Base-by-base conservation (phyloP, 805 yeast species). In the Yarrowia deformans region DNA sequence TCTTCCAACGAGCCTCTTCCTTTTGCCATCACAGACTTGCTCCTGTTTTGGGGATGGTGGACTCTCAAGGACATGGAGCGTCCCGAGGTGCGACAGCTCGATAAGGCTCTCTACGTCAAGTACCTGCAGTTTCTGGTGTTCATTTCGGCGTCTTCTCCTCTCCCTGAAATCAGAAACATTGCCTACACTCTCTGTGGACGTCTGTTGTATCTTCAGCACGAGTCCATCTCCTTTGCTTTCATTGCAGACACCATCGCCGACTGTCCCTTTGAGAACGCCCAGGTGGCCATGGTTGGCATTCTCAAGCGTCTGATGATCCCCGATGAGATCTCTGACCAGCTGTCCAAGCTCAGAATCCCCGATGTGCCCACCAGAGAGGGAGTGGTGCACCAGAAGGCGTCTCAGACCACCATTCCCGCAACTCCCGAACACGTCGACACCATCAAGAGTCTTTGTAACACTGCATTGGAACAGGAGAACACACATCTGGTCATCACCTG, bases 261-360 rank as follows among this genome's bases (percentile, higher is more conserved):
- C 66, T 90, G 94, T 74, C 93, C 95, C 1, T 86, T 83, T 74
- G 86, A 83, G 48, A 84, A 84, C 48, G 84, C 86, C 29, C 87
- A 87, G 72, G 82, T 88, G 32, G 87, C 87, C 3, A 78, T 87
- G 45, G 83, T 91, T 18, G 86, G 88, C 4, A 86, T 91, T 32
- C 82, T 92, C 74, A 91, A 89, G 76, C 56, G 56, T 14, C 68
- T 63, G n/a, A 63, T 63, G 68, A 63, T 29, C 16, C 43, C 56
- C 48, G 56, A 60, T 32, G 66, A 60, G 19, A n/a, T 60, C n/a
- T 60, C 66, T 1, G 66, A 60, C 29, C 52, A 60, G 42, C 50
- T 60, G 6, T n/a, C 42, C 13, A 60, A 60, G 34, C 66, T 60
- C 19, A 43, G 37, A 34, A 43, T 60, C 32, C 66, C 66, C 9